Evolutionary conservation across 1,284 basidiomycete species (phyloP).

Genomic region (Trichosporon sp.): DNA sequence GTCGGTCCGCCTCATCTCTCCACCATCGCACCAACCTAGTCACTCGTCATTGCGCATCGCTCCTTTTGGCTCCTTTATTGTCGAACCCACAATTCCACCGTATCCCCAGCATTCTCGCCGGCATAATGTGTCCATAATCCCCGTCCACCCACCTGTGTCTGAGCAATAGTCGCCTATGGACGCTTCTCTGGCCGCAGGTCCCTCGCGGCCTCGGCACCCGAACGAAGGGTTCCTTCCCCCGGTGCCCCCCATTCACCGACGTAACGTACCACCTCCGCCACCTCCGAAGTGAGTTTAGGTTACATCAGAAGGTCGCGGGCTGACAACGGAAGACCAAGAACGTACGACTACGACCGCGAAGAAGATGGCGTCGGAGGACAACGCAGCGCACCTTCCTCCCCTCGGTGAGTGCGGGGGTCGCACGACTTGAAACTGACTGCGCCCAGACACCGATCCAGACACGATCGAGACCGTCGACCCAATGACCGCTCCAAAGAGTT

Average conservation of each 20-base stretch:
- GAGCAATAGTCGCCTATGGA: constrained; percentile 19
- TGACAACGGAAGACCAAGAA: not conserved
- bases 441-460: constrained; percentile 1
- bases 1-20: not conserved
- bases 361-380: constrained; percentile 5
- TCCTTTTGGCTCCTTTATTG: not conserved
- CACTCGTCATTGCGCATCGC: not conserved
- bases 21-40: not conserved
- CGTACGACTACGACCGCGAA: constrained; percentile 7
- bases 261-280: constrained; percentile 15
- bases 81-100: not conserved
- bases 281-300: constrained; percentile 17
- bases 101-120: not conserved
- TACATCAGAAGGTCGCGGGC: not conserved
- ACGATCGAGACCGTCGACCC: constrained; percentile 13
- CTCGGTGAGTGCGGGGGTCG: constrained; percentile 3
- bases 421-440: not conserved
- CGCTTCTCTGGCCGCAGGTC: constrained; percentile 22
- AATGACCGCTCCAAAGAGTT: constrained; percentile 28
- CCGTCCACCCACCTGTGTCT: not conserved
- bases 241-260: not conserved
- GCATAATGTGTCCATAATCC: constrained; percentile 8
- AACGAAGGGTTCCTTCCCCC: constrained; percentile 6
- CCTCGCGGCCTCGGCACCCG: constrained; percentile 19
- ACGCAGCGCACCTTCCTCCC: not conserved